Evolutionary conservation across 192 early-diverging fungal genomes (phyloP), one percentile per base, ranked within the genome.

Genomic region (Coemansia biformis): DNA sequence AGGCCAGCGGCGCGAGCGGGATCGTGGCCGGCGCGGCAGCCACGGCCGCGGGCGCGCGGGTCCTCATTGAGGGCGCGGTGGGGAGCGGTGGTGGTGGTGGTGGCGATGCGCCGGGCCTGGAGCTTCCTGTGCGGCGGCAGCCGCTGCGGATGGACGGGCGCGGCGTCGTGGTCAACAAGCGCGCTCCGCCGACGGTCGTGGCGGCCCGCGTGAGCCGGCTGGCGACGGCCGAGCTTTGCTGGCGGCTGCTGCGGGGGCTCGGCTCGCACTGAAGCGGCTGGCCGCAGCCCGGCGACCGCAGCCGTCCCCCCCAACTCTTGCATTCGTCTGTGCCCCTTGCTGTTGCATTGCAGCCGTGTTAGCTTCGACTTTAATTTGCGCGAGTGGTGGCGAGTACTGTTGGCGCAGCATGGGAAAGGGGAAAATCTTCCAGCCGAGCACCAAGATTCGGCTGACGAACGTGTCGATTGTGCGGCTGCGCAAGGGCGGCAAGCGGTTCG

Each of bases 401-500:
- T n/a, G n/a, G n/a, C n/a, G 17, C 0, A 5, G 13, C 34, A 67
- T 66, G 58, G 65, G 41, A 5, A 59, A 57, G 21, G 59, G 62
- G 43, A 76, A 70, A 43, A 76, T 76, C 32, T 71, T 76, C 38
- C 66, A 68, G 34, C 74, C 74, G 3, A 51, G 22, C 32, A 54
- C 49, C 8, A 65, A 75, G 33, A 77, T 81, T 54, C 86, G 85
- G 42, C 75, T 99, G 35, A 96, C 96, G 38, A 99, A 99, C 61
- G 93, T 99, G 38, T 93, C 93, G 8, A 65, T 96, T 30, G 96
- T 99, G 14, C 88, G 91, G 33, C 75, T 96, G 48, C 87, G 88
- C 55, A 96, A 94, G 73, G 93, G 92, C 23, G 96, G 96, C 32
- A 96, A 93, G 68, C 83, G 96, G 26, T 99, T 98, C 52, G 96